Base-by-base conservation (phyloP, 495 filamentous ascomycete species). In the Lophiotrema nucula region DNA sequence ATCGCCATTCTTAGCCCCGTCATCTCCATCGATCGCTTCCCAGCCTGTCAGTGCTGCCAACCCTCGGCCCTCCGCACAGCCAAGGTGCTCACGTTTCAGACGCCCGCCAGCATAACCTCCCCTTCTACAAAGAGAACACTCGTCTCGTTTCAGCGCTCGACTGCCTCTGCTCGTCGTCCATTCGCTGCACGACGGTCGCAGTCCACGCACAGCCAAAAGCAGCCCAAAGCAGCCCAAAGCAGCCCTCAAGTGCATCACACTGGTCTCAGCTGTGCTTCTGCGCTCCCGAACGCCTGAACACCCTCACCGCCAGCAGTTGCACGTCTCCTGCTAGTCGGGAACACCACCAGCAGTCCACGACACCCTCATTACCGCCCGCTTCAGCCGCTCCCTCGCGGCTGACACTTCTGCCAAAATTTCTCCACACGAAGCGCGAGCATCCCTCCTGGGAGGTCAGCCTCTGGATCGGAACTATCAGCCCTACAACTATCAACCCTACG, bases 371-470 rank as follows among this genome's bases (percentile, higher is more conserved):
- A 60, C 52, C 56, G 21, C 52, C 21, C 47, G 13, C 52, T 37
- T 37, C 62, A 57, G 62, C 62, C 62, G 56, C 61, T 56, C 42
- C 35, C 56, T 27, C 43, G 47, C 58, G 63, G 63, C 63, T 62
- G 63, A 53, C 35, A 18, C 3, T 43, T 45, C 65, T 71, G 73
- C 70, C 80, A 84, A 83, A 70, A 84, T 82, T 78, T 74, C 72
- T 69, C 77, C 77, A 57, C 81, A 82, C 75, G 81, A 79, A 68
- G 81, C 83, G 24, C 73, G 79, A 64, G 77, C 80, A 66, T 86
- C 84, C 76, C 81, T 88, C 64, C 75, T 87, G 56, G 84, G 83
- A 72, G 82, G 80, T 67, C 72, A 69, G 42, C 74, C 77, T 27
- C 73, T 76, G 21, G 80, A 84, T 67, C 76, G 77, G 47, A 73